These are phyloP conservation scores for Aspergillus sojae DNA, from an alignment of 2,329 filamentous ascomycete species.

Conservation along the genomic window DNA sequence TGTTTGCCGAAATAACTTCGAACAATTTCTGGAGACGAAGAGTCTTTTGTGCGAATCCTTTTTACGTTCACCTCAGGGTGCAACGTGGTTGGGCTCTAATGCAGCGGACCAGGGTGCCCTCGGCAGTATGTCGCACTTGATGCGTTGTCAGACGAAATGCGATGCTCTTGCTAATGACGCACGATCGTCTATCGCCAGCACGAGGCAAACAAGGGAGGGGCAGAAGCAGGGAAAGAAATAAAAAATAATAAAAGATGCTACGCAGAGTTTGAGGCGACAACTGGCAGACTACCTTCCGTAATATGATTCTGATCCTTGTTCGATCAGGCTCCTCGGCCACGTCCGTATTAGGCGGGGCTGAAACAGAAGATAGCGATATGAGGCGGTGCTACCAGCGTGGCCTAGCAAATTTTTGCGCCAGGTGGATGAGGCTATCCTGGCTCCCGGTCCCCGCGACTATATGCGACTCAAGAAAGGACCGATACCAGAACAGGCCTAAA, in stretches of 20 bases:
- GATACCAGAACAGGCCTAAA: conserved; percentile 32
- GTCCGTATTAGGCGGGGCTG: conserved; percentile 22
- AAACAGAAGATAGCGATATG: conserved; percentile 21
- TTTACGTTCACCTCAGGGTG: conserved; percentile 34
- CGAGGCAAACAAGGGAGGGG: conserved; percentile 17
- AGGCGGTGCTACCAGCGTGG: conserved; percentile 33
- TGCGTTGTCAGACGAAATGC: conserved; percentile 45
- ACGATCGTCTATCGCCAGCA: conserved; percentile 32
- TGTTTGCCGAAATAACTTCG: conserved; percentile 28
- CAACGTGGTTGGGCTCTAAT: conserved; percentile 51
- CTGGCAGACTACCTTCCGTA: conserved; percentile 24
- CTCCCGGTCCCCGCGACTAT: conserved; percentile 17
- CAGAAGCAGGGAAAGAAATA: neutral
- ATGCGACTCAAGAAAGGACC: conserved; percentile 22
- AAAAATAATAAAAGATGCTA: conserved; percentile 20
- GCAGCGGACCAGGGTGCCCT: conserved; percentile 43
- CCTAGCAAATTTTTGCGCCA: conserved; percentile 16
- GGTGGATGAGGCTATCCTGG: conserved; percentile 18
- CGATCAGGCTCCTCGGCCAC: conserved; percentile 28
- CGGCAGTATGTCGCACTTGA: conserved; percentile 39
- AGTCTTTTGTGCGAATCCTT: conserved; percentile 37
- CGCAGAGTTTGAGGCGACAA: conserved; percentile 24
- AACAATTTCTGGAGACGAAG: conserved; percentile 31
- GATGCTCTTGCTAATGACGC: conserved; percentile 32
- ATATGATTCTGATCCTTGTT: conserved; percentile 19